Conservation (phyloP, 805 yeast genomes). For the Starmerella sp. region DNA sequence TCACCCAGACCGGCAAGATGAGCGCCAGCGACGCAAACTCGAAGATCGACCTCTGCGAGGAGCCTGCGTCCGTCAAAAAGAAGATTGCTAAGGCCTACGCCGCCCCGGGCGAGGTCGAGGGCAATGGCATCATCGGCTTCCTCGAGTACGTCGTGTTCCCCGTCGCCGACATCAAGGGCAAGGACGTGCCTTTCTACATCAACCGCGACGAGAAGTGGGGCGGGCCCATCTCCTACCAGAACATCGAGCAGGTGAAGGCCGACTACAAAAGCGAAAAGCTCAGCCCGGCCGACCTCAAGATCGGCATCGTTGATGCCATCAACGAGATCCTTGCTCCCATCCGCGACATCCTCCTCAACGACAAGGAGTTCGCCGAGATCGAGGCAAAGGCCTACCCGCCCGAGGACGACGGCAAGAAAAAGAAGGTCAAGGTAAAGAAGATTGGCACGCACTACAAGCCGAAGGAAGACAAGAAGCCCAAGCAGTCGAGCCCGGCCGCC, state of each 20-base stretch:
- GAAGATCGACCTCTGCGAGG: conserved; percentile 85
- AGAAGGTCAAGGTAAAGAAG: conserved; percentile 65
- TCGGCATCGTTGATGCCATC: conserved; percentile 81
- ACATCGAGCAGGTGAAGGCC: conserved; percentile 55
- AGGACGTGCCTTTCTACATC: conserved; percentile 52
- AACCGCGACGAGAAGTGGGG: conserved; percentile 96
- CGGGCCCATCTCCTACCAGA: conserved; percentile 67
- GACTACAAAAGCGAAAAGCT: conserved; percentile 66
- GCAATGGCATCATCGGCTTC: conserved; percentile 82
- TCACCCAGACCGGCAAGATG: conserved; percentile 94
- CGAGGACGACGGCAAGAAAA: conserved; percentile 47
- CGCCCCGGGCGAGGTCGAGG: conserved; percentile 86
- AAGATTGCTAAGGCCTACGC: conserved; percentile 88
- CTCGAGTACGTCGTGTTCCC: conserved; percentile 78
- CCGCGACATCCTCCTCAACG: conserved; percentile 51
- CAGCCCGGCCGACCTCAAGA: conserved; percentile 86
- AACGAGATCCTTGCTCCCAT: conserved; percentile 75
- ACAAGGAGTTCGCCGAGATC: conserved; percentile 64
- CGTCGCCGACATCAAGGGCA: conserved; percentile 57
- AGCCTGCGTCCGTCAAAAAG: conserved; percentile 76
- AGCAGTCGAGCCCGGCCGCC: not conserved
- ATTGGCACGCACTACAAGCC: conserved; percentile 54
- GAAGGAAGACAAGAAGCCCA: conserved; percentile 4
- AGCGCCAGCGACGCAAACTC: conserved; percentile 98
- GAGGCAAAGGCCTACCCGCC: conserved; percentile 76